phyloP scores from a whole-genome alignment of 805 yeast species.

The Candida railenensis region DNA sequence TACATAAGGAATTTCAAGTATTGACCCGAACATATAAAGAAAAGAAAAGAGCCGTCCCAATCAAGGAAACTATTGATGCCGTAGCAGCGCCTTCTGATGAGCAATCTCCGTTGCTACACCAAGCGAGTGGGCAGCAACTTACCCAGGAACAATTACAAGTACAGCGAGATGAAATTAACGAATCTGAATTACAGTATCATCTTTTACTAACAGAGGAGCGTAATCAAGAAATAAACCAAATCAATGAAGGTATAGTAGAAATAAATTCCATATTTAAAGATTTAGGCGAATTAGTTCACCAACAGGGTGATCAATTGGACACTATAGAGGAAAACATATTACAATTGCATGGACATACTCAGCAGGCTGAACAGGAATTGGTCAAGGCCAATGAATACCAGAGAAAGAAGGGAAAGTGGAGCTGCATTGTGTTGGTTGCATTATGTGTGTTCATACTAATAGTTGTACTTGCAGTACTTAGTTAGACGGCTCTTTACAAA shows the following conservation, averaged over 20 bases:
- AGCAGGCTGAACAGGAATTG: conserved; percentile 69
- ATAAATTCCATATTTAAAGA: conserved; percentile 85
- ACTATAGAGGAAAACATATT: conserved; percentile 78
- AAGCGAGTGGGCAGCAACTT: conserved; percentile 16
- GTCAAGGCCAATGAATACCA: conserved; percentile 76
- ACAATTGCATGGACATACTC: conserved; percentile 60
- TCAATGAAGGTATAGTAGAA: conserved; percentile 77
- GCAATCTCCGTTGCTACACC: conserved; percentile 38
- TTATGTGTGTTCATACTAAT: conserved; percentile 58
- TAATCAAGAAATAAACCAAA: conserved; percentile 66
- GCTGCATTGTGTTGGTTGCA: conserved; percentile 61
- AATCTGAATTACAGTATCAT: conserved; percentile 60
- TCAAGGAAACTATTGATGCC: conserved; percentile 17
- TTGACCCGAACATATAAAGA: conserved; percentile 49
- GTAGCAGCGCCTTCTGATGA: conserved; percentile 22
- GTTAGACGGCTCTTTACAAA: too few relatives aligned
- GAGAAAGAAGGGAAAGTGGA: conserved; percentile 66
- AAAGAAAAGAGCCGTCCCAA: conserved; percentile 32
- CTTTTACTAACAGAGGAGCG: conserved; percentile 66
- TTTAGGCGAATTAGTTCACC: conserved; percentile 70
- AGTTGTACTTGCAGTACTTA: conserved; percentile 53
- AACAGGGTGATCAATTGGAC: conserved; percentile 84
- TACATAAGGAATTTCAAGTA: conserved; percentile 46
- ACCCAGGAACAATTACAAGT: conserved; percentile 28
- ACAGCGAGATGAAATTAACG: conserved; percentile 43